These are phyloP conservation scores for Pseudogymnoascus sp. DNA, from an alignment of 2,329 filamentous ascomycete species.

Conservation along the genomic window DNA sequence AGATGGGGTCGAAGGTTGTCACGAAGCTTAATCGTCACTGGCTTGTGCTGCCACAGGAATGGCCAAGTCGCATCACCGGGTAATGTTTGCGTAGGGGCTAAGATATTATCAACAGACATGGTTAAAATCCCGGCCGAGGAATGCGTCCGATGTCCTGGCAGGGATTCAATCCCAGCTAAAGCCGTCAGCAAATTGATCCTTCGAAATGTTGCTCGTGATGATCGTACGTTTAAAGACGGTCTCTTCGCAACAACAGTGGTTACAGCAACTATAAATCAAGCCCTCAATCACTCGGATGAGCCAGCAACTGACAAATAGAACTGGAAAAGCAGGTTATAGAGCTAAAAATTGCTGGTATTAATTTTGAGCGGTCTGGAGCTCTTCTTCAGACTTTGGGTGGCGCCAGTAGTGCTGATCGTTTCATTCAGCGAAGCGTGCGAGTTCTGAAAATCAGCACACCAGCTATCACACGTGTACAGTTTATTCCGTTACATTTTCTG, in stretches of 20 bases:
- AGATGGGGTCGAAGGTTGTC: background rate
- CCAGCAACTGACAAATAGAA: background rate
- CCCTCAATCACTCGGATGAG: background rate
- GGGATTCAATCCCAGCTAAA: background rate
- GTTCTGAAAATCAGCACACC: background rate
- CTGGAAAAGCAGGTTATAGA: background rate
- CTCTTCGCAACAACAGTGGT: background rate
- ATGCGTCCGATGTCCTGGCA: background rate
- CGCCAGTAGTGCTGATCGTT: background rate
- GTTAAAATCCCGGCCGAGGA: background rate
- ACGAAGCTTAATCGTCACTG: constrained; percentile 7
- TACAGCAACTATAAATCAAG: background rate
- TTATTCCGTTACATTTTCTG: background rate
- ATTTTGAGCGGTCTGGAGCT: background rate
- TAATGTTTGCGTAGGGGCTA: background rate
- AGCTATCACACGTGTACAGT: background rate
- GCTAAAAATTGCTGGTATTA: background rate
- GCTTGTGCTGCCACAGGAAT: background rate
- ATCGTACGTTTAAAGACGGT: background rate
- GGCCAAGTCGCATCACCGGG: background rate
- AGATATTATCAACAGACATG: background rate
- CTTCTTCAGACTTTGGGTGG: background rate
- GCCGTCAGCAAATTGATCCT: background rate
- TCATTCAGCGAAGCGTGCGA: background rate
- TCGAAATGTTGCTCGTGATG: background rate